Evolutionary conservation across 352 stramenopile genomes (phyloP).

Genomic region (Stephanocyclus meneghinianus): DNA sequence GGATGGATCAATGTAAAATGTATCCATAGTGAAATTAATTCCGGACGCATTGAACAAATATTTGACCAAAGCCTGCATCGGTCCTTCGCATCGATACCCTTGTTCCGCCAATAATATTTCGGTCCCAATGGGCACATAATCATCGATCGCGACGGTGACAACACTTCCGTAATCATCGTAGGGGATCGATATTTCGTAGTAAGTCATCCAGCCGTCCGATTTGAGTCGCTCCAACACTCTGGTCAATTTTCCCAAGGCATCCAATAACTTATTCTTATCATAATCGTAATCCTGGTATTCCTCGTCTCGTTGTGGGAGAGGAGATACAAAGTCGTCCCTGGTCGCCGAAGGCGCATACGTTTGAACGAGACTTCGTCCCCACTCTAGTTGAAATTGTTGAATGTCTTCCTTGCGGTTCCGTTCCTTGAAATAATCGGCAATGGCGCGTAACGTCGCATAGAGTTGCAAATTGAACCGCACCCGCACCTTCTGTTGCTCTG

Average conservation of each 20-base stretch:
- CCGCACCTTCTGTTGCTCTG: constrained; percentile 47
- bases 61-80: constrained; percentile 47
- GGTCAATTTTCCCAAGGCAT: constrained; percentile 52
- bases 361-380: constrained; percentile 49
- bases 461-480: constrained; percentile 54
- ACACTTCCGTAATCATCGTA: constrained; percentile 72
- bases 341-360: constrained; percentile 36
- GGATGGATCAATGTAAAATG: constrained; percentile 71
- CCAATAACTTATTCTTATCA: constrained; percentile 54
- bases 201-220: constrained; percentile 41
- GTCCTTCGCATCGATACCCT: constrained; percentile 39
- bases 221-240: constrained; percentile 45
- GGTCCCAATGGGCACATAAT: constrained; percentile 53
- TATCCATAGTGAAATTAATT: constrained; percentile 54
- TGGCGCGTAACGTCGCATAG: constrained; percentile 56
- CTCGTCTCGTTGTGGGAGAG: constrained; percentile 54
- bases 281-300: constrained; percentile 59
- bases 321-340: constrained; percentile 53
- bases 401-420: constrained; percentile 31
- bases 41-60: constrained; percentile 44
- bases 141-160: constrained; percentile 64
- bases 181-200: constrained; percentile 64
- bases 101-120: constrained; percentile 64
- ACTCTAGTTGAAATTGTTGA: constrained; percentile 45
- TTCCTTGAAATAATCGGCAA: constrained; percentile 40